Conservation (phyloP, 2,329 filamentous ascomycete genomes). For the Penicillium sclerotiorum region DNA sequence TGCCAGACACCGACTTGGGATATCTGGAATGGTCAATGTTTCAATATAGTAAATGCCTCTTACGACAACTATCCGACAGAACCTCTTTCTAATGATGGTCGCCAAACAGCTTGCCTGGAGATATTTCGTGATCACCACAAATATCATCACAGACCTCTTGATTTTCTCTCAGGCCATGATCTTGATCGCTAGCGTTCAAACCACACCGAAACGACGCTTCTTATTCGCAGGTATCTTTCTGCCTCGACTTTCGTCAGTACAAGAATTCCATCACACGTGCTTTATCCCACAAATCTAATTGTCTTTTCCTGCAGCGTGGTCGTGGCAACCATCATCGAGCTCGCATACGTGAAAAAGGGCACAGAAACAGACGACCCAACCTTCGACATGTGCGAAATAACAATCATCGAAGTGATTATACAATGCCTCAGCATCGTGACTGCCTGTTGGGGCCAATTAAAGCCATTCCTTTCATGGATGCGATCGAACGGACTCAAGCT, state of each 20-base stretch:
- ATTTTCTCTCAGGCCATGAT: not conserved
- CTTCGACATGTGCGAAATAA: slow-evolving; percentile 21
- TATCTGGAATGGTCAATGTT: slow-evolving; percentile 23
- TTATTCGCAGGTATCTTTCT: not conserved
- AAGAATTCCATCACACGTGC: not conserved
- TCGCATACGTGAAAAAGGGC: slow-evolving; percentile 1
- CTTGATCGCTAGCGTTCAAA: not conserved
- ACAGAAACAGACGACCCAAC: slow-evolving; percentile 17
- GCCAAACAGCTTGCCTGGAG: not conserved
- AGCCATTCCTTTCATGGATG: slow-evolving; percentile 23
- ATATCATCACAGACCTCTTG: not conserved
- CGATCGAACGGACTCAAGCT: slow-evolving; percentile 3
- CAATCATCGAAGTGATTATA: slow-evolving; percentile 19
- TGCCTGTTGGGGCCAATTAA: slow-evolving; percentile 26
- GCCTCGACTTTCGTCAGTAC: not conserved
- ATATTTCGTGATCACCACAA: not conserved
- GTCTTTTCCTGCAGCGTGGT: not conserved
- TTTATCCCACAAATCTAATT: not conserved
- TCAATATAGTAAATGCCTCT: slow-evolving; percentile 19
- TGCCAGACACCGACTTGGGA: slow-evolving; percentile 25
- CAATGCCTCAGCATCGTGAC: slow-evolving; percentile 30
- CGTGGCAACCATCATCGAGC: not conserved
- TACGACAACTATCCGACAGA: no score
- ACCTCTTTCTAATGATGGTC: no score
- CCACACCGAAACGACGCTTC: not conserved